Base-by-base conservation (phyloP, 139 green algal species). In the Chlamydomonas sp. region DNA sequence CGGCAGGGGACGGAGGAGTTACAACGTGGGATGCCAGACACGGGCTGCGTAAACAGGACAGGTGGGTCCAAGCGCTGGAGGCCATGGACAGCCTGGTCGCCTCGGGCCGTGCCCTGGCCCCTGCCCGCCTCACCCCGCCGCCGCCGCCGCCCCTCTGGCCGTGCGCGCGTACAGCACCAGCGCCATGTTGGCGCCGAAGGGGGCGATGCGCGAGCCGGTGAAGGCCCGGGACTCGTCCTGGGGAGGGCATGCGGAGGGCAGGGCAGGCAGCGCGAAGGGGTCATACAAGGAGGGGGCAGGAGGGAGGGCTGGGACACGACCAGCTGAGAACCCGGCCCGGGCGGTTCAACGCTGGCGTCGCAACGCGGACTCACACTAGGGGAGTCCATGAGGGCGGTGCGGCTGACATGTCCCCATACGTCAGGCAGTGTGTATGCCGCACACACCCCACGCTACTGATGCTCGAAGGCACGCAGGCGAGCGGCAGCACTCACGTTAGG, bases 161-260 rank as follows among this genome's bases (percentile, higher is more conserved):
- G 57, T 80, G 7, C 61, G n/a, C 18, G 61, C 75, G 90, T 94
- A 94, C 78, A 94, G 80, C 69, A 94, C 79, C 59, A 93, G 63
- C 14, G 85, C 61, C 77, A 94, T 69, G 80, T 94, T 94, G 18
- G 83, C 90, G 3, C 71, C 90, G 57, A 89, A 88, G 12, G 92
- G 92, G 1, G 92, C 84, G 15, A 94, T 63, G n/a, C 86, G 76
- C 1, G 85, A 69, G 16, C 90, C 92, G 77, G 88, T 84, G 75
- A 90, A 94, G 75, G 85, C 63, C 66, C 91, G 90, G 1, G 5
- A 49, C 67, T 90, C 89, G 15, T 81, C 73, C 31, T 49, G 31
- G 31, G 31, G 31, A 49, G 31, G 31, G 31, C 31, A 49, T 49
- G 31, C 31, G 31, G 31, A 49, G 31, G 31, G 31, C 31, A 49